Evolutionary conservation across 306 rosid species (phyloP).

Genomic region (Lathyrus aphaca): DNA sequence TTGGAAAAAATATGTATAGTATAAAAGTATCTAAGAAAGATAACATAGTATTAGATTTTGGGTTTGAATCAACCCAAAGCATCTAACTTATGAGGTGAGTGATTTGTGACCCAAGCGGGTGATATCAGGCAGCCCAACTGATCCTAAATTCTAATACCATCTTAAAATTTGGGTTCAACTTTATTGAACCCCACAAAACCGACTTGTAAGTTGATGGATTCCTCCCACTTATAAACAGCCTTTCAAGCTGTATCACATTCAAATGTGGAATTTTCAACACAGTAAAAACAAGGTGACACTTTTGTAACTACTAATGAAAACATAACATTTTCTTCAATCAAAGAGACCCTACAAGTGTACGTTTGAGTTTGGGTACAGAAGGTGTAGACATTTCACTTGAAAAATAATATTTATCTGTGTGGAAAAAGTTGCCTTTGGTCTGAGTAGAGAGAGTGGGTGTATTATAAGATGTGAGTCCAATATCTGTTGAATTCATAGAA

Average conservation of each 20-base stretch:
- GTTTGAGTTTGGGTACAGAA: conserved; percentile 17
- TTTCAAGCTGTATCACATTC: not conserved
- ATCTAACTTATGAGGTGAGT: not conserved
- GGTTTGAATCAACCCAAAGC: not conserved
- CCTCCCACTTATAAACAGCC: not conserved
- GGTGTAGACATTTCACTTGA: not conserved
- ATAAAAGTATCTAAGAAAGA: too few species aligned
- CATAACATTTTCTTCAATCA: conserved; percentile 1
- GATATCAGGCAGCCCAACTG: not conserved
- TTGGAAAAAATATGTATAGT: not conserved
- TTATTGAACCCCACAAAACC: not conserved
- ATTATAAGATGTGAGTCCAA: conserved; percentile 20
- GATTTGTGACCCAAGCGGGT: too few species aligned
- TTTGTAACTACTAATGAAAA: conserved; percentile 2
- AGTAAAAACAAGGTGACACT: not conserved
- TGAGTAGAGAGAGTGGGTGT: conserved; percentile 10
- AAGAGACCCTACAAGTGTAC: not conserved
- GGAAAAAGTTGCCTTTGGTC: conserved; percentile 3
- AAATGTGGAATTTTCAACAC: not conserved
- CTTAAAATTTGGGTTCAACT: not conserved
- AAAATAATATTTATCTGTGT: not conserved
- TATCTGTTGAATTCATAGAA: conserved; percentile 8
- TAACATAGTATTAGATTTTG: not conserved
- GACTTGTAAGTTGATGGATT: not conserved
- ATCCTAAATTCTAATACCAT: not conserved